Evolutionary conservation across 352 stramenopile genomes (phyloP).

Genomic region (Phytopythium ostracodes): DNA sequence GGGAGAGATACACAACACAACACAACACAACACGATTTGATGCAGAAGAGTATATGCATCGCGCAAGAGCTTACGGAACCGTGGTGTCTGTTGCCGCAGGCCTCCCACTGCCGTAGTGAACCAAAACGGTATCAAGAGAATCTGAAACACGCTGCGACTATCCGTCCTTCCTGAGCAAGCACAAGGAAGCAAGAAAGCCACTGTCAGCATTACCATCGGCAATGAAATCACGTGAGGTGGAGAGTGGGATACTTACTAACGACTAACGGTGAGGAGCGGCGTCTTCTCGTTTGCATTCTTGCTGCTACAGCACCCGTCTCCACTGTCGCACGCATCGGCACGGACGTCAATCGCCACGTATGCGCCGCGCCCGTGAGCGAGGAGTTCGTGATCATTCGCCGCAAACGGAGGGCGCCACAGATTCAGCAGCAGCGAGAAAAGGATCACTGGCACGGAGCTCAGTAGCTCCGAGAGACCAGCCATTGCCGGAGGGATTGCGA

Average conservation of each 20-base stretch:
- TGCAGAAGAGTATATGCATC: not conserved
- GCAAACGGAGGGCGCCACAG: slow-evolving; percentile 50
- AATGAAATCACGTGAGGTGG: too few species aligned
- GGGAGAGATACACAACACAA: not conserved
- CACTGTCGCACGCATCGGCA: not conserved
- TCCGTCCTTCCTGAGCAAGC: not conserved
- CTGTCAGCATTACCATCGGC: not conserved
- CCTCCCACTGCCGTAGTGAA: not conserved
- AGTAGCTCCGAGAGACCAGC: slow-evolving; percentile 69
- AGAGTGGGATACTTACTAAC: not conserved
- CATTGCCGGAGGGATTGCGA: slow-evolving; percentile 63
- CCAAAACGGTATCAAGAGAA: not conserved
- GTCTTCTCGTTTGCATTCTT: slow-evolving; percentile 5
- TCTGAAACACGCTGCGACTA: not conserved
- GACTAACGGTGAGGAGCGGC: not conserved
- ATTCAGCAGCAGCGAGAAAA: slow-evolving; percentile 73
- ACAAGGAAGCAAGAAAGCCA: not conserved
- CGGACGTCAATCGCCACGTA: slow-evolving; percentile 35
- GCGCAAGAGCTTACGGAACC: not conserved
- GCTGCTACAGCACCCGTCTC: not conserved
- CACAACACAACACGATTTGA: not conserved
- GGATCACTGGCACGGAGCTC: slow-evolving; percentile 73
- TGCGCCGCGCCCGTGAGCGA: slow-evolving; percentile 6
- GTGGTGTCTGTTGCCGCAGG: not conserved
- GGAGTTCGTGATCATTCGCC: slow-evolving; percentile 6